Percentiles rank a stretch among this genome's conserved stretches.
Evolutionary conservation across 208 protist species (phyloP).

Genomic region (Wallacemonas rigidus): DNA sequence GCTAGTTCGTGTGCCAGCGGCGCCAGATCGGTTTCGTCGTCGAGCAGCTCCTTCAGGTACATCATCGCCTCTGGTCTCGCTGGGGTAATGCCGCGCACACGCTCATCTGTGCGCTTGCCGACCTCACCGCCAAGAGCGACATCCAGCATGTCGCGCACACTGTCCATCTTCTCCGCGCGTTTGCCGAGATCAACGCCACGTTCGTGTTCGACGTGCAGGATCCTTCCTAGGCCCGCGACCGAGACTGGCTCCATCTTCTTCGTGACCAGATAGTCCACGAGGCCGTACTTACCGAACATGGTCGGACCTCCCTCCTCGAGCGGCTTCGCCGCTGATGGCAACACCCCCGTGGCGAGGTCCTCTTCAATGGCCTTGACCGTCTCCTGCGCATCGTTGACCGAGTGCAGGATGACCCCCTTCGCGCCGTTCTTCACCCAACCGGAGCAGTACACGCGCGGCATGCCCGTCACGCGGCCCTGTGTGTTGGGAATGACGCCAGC

Average conservation of each 20-base stretch:
- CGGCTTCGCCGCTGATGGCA: constrained; percentile 39
- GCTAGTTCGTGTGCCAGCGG: constrained; percentile 67
- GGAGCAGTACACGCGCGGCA: constrained; percentile 83
- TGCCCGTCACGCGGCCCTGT: constrained; percentile 64
- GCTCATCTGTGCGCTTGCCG: constrained; percentile 65
- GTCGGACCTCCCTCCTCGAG: constrained; percentile 30
- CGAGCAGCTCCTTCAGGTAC: constrained; percentile 86
- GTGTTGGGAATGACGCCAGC: constrained; percentile 72
- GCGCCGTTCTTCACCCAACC: constrained; percentile 94
- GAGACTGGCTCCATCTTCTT: constrained; percentile 84
- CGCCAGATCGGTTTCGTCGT: constrained; percentile 85
- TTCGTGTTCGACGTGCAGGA: constrained; percentile 79
- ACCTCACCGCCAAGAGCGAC: constrained; percentile 80
- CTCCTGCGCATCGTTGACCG: constrained; percentile 79
- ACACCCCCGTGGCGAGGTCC: constrained; percentile 50
- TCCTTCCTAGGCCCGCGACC: constrained; percentile 77
- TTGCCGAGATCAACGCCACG: constrained; percentile 87
- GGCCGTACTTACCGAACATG: constrained; percentile 82
- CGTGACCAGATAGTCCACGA: constrained; percentile 81
- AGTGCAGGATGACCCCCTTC: constrained; percentile 87
- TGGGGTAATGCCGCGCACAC: constrained; percentile 72
- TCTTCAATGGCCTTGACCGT: constrained; percentile 61
- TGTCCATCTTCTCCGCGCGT: constrained; percentile 75
- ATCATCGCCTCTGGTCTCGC: constrained; percentile 66
- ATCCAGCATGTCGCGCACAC: constrained; percentile 82